These are phyloP conservation scores for Thozetella sp. DNA, from an alignment of 495 filamentous ascomycete species.

Conservation along the genomic window DNA sequence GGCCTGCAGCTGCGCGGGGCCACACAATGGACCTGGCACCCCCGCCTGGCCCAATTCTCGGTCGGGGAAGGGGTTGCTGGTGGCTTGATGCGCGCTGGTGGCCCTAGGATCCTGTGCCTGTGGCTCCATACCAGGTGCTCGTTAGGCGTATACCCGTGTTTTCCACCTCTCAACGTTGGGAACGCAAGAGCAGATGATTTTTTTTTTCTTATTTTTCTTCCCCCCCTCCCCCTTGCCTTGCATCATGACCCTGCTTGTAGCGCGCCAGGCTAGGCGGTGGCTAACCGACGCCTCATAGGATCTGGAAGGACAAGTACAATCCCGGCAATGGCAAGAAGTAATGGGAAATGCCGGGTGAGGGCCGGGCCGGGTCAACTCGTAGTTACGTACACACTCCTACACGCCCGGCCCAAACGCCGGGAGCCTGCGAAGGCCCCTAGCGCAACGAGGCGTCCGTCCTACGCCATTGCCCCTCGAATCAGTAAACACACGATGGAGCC, in stretches of 20 bases:
- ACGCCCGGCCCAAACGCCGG: no score
- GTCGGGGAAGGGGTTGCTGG: not conserved
- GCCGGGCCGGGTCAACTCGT: no score
- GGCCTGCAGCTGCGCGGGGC: not conserved
- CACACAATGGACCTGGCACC: not conserved
- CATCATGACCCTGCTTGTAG: not conserved
- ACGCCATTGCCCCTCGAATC: no score
- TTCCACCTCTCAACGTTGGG: no score
- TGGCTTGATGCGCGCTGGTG: not conserved
- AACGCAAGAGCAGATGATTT: not conserved
- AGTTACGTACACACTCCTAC: no score
- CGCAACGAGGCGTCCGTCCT: no score
- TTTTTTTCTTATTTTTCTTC: conserved; percentile 7
- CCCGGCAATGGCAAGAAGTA: conserved; percentile 55
- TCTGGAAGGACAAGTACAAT: conserved; percentile 96
- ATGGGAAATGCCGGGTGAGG: conserved; percentile 3
- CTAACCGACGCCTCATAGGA: conserved; percentile 56
- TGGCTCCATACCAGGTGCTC: no score
- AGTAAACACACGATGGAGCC: not conserved
- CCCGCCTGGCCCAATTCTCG: not conserved
- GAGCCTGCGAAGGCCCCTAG: no score
- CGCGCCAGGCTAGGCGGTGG: not conserved
- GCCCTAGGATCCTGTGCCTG: not conserved
- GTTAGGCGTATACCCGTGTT: no score
- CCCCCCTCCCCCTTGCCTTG: not conserved